Conservation (phyloP, 305 asterid genomes). For the Plantago coronopus region DNA sequence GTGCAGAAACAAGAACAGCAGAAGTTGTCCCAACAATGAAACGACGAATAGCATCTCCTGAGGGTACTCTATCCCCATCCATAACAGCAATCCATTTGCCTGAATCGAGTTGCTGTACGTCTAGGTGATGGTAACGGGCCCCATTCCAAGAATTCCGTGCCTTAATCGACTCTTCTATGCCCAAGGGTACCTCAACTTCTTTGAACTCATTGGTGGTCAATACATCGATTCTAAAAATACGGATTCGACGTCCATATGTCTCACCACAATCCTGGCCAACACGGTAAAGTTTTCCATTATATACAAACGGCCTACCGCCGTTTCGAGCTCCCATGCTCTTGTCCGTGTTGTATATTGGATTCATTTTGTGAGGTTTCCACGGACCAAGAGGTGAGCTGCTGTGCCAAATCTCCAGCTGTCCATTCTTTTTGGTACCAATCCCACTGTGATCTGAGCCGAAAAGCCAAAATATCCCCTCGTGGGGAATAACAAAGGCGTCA, state of each 20-base stretch:
- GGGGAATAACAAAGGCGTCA: constrained; percentile 67
- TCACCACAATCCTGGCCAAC: constrained; percentile 91
- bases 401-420: constrained; percentile 89
- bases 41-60: constrained; percentile 66
- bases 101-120: constrained; percentile 69
- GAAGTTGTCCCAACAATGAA: constrained; percentile 59
- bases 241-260: constrained; percentile 69
- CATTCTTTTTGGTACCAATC: constrained; percentile 66
- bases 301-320: constrained; percentile 87
- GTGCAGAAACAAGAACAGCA: constrained; percentile 37
- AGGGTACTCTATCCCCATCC: constrained; percentile 86
- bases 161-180: constrained; percentile 49
- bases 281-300: constrained; percentile 68
- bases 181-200: constrained; percentile 78
- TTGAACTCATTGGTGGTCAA: constrained; percentile 55
- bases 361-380: constrained; percentile 82
- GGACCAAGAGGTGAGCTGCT: constrained; percentile 87
- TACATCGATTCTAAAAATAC: constrained; percentile 56
- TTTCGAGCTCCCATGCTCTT: constrained; percentile 87
- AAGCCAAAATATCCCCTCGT: constrained; percentile 78
- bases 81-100: constrained; percentile 83
- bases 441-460: constrained; percentile 93
- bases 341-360: constrained; percentile 74
- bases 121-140: constrained; percentile 85
- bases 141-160: constrained; percentile 91